Percentiles rank a stretch among this genome's conserved stretches.
phyloP scores from a whole-genome alignment of 2,329 filamentous ascomycete species.

The Sarocladium oryzae region DNA sequence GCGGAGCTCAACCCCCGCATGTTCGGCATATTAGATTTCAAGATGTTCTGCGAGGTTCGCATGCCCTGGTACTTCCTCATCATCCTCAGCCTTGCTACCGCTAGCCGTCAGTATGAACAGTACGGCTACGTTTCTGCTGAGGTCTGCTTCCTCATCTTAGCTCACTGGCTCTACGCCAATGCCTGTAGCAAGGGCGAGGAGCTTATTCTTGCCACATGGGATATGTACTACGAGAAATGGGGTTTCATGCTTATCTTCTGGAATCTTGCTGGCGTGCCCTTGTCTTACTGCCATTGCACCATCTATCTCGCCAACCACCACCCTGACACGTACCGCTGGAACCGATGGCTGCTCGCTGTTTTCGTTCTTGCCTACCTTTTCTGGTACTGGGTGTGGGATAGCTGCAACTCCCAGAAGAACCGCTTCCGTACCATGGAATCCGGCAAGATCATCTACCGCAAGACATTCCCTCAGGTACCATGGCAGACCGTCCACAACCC shows the following conservation, averaged over 20 bases:
- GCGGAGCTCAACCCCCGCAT: constrained; percentile 84
- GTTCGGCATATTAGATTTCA: constrained; percentile 83
- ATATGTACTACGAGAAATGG: constrained; percentile 97
- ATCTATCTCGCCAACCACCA: constrained; percentile 82
- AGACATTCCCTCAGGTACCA: constrained; percentile 83
- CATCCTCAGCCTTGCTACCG: constrained; percentile 67
- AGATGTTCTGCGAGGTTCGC: constrained; percentile 95
- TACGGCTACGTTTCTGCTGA: constrained; percentile 86
- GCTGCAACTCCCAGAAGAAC: constrained; percentile 90
- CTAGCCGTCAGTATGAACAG: constrained; percentile 73
- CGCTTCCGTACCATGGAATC: constrained; percentile 77
- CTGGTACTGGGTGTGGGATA: constrained; percentile 90
- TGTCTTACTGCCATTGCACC: constrained; percentile 91
- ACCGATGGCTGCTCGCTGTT: constrained; percentile 56
- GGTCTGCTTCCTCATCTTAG: constrained; percentile 77
- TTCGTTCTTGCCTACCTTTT: constrained; percentile 70
- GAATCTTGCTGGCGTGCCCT: constrained; percentile 86
- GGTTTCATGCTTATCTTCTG: constrained; percentile 98
- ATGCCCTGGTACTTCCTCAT: constrained; percentile 90
- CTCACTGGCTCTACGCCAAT: constrained; percentile 87
- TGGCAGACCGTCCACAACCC: constrained; percentile 81
- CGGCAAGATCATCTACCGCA: constrained; percentile 62
- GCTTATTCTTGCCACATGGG: constrained; percentile 81
- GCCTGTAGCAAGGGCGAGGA: constrained; percentile 90
- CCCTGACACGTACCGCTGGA: constrained; percentile 71